Evolutionary conservation across 352 stramenopile species (phyloP), one percentile per base, ranked within the genome.

Genomic region (Globisporangium heterothallicum): DNA sequence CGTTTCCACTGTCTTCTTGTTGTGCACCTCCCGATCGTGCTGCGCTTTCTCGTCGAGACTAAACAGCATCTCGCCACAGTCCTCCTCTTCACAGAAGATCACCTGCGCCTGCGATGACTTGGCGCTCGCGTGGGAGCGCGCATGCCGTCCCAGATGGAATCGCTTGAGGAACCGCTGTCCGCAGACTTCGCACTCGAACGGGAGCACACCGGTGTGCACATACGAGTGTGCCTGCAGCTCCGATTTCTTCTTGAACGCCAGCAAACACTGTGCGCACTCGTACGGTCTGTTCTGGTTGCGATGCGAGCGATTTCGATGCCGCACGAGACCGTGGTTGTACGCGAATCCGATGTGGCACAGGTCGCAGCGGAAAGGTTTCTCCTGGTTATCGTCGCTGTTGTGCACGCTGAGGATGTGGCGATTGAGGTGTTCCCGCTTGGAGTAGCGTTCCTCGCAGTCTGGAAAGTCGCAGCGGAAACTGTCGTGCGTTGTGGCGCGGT

Each of bases 181-280:
- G 53, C 82, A 93, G 19, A 79, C 64, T 1, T 70, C 55, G 34
- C 82, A 93, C 53, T 77, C 66, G 14, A 93, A 93, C 42, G 82
- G 82, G 9, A 83, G 36, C 38, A 87, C 64, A 21, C 82, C 82
- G 2, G 76, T 93, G 58, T 93, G 82, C 3, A 88, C 77, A 48
- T 78, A 93, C 46, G 70, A 67, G 38, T 93, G 82, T 9, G 77
- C 78, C 57, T 91, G 79, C 18, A 93, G 59, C 8, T 80, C 61
- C 42, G 61, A 78, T 64, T 91, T 93, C 64, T 93, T 93, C 65
- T 88, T 89, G 58, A 91, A 93, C 30, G 63, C 54, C 44, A 78
- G 59, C 0, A 86, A 58, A 59, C 82, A 93, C 42, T 71, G 56
- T 3, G 49, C n/a, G 43, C 82, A 92, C 46, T 73, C 49, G 50